These are phyloP conservation scores for Fonsecaea pugnacius DNA, from an alignment of 2,329 filamentous ascomycete species.

Conservation along the genomic window DNA sequence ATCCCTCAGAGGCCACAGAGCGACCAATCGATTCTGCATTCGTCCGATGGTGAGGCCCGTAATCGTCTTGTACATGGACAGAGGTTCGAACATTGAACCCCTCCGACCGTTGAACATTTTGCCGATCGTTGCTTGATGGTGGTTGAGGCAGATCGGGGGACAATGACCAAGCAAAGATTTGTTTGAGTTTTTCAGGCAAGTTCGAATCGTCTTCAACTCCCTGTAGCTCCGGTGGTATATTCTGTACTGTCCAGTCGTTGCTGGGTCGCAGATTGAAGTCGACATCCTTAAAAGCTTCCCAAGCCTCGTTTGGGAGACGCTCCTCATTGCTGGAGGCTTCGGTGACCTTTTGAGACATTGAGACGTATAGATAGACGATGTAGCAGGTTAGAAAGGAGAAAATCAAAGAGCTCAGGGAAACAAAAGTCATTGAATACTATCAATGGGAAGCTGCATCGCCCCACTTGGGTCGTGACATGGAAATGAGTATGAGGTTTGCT, in stretches of 20 bases:
- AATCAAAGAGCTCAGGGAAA: conserved; percentile 7
- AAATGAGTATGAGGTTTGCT: conserved; percentile 1
- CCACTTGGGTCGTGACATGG: background rate
- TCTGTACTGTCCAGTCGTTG: conserved; percentile 22
- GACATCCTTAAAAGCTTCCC: conserved; percentile 22
- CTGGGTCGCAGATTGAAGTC: conserved; percentile 6
- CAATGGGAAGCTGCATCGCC: background rate
- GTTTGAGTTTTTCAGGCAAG: conserved; percentile 26
- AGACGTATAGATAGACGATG: background rate
- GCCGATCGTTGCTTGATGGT: background rate
- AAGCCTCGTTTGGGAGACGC: background rate
- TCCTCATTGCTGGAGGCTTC: conserved; percentile 1
- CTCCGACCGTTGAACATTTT: background rate
- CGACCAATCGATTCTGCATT: background rate
- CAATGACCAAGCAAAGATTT: conserved; percentile 34
- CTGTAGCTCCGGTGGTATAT: conserved; percentile 27
- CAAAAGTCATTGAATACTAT: conserved; percentile 15
- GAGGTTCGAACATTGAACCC: background rate
- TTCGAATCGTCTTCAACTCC: conserved; percentile 22
- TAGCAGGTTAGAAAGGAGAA: conserved; percentile 10
- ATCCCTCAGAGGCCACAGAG: background rate
- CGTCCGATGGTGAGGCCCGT: background rate
- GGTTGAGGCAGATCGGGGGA: conserved; percentile 1
- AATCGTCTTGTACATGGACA: background rate
- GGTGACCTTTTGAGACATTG: conserved; percentile 10